phyloP scores from a whole-genome alignment of 169 alveolate species.

The Plasmodium relictum region DNA sequence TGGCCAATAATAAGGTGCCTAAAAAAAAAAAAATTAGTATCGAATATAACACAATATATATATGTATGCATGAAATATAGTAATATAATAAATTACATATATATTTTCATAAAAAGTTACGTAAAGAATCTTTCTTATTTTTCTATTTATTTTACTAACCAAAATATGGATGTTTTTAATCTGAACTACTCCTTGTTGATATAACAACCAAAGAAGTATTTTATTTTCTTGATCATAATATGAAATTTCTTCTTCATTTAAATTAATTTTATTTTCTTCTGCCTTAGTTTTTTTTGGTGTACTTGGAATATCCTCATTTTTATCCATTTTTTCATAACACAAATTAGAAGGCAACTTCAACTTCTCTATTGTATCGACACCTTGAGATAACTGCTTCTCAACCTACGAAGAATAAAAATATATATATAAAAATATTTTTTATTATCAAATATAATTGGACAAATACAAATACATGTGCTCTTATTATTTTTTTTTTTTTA shows the following conservation, averaged over 20 bases:
- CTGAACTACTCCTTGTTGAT: constrained; percentile 71
- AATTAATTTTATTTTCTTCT: constrained; percentile 13
- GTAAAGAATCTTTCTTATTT: not conserved
- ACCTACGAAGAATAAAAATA: constrained; percentile 11
- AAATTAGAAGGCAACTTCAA: constrained; percentile 45
- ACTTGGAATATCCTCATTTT: not conserved
- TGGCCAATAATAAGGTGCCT: constrained; percentile 70
- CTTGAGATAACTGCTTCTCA: constrained; percentile 49
- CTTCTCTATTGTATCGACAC: constrained; percentile 62
- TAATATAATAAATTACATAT: not conserved
- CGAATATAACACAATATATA: not conserved
- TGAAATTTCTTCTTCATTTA: constrained; percentile 42
- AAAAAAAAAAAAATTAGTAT: not conserved
- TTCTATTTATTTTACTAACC: constrained; percentile 22
- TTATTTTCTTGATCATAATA: constrained; percentile 56
- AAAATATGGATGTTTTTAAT: constrained; percentile 59
- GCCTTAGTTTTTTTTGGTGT: constrained; percentile 25
- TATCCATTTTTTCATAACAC: constrained; percentile 23
- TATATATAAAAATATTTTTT: not conserved
- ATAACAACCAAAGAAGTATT: constrained; percentile 60
- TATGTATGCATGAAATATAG: not conserved
- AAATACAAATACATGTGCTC: not conserved
- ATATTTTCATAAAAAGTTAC: not conserved
- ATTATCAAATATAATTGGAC: not conserved
- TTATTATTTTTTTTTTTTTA: not conserved